Evolutionary conservation across 2,329 filamentous ascomycete species (phyloP).

Genomic region (Apiospora rasikravindrae): DNA sequence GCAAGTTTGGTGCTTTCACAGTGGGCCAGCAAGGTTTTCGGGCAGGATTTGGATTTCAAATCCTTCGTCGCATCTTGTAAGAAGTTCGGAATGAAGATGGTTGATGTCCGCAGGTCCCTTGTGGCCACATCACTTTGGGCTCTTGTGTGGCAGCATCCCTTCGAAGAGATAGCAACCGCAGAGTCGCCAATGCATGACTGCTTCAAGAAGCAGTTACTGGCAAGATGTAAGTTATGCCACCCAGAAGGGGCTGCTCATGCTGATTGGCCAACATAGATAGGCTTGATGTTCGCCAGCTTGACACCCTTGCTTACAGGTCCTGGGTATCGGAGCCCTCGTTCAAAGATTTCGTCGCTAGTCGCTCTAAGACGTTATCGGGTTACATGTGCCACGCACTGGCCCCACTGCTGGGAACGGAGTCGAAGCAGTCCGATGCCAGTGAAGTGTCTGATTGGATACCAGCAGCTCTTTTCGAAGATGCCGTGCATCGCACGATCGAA

Average conservation of each 20-base stretch:
- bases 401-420: background rate
- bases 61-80: background rate
- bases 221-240: background rate
- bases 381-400: background rate
- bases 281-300: background rate
- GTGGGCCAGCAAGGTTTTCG: background rate
- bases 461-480: background rate
- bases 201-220: background rate
- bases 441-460: background rate
- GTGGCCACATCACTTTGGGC: background rate
- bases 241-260: background rate
- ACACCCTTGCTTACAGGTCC: background rate
- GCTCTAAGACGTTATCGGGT: background rate
- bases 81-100: background rate
- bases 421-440: background rate
- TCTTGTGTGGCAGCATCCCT: background rate
- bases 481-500: background rate
- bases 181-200: background rate
- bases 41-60: background rate
- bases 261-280: background rate
- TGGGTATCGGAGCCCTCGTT: background rate
- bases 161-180: background rate
- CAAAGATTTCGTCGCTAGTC: background rate
- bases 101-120: background rate
- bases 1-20: background rate